phyloP scores from a whole-genome alignment of 495 filamentous ascomycete genomes.

The Neurospora discreta region DNA sequence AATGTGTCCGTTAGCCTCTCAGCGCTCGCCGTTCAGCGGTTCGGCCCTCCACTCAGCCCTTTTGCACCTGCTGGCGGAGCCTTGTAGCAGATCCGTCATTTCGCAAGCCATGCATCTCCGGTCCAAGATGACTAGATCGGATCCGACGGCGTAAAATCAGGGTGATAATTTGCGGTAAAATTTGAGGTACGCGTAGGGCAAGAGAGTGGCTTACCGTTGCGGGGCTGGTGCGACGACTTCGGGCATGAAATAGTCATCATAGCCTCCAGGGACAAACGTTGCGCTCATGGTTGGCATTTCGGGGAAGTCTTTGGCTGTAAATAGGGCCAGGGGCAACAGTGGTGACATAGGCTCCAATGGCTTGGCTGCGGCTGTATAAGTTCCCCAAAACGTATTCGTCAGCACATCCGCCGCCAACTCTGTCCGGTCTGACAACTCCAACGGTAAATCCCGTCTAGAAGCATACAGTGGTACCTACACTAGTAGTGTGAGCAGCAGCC shows the following conservation, averaged over 20 bases:
- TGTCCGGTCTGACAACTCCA: neutral
- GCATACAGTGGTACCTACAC: neutral
- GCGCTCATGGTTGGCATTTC: slow-evolving; percentile 53
- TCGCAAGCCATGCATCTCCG: neutral
- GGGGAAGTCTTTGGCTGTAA: slow-evolving; percentile 28
- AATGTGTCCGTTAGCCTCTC: slow-evolving; percentile 11
- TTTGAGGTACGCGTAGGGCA: neutral
- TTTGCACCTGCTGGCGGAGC: slow-evolving; percentile 1
- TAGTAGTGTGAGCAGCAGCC: neutral
- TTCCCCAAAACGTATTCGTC: slow-evolving; percentile 7
- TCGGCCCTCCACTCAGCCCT: slow-evolving; percentile 10
- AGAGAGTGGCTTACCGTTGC: slow-evolving; percentile 58
- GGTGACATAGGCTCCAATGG: slow-evolving; percentile 4
- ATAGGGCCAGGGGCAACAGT: neutral
- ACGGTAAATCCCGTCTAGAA: neutral
- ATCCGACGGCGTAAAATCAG: neutral
- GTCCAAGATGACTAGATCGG: neutral
- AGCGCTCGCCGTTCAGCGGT: neutral
- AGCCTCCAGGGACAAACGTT: slow-evolving; percentile 81
- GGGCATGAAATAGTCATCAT: slow-evolving; percentile 79
- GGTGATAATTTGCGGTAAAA: neutral
- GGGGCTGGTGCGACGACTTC: slow-evolving; percentile 58
- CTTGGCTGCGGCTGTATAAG: slow-evolving; percentile 31
- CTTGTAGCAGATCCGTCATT: slow-evolving; percentile 3
- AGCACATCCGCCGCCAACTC: slow-evolving; percentile 33